These are phyloP conservation scores for Monosporozyma aerobia DNA, from an alignment of 805 yeast species.

Conservation along the genomic window DNA sequence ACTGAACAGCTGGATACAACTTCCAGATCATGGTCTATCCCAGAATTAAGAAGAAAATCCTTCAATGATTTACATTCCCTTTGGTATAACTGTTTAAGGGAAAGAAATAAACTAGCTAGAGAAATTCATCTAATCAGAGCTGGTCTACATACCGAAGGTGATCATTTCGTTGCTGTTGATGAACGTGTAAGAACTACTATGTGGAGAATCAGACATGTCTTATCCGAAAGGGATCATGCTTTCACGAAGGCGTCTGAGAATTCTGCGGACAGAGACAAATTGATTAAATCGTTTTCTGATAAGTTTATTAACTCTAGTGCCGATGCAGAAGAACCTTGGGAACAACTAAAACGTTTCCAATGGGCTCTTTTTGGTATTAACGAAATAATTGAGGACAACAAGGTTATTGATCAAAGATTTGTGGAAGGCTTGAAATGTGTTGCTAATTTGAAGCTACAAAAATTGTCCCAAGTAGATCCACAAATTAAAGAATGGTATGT, in stretches of 20 bases:
- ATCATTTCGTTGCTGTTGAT: conserved; percentile 28
- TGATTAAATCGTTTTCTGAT: conserved; percentile 35
- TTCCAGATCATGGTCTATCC: conserved; percentile 77
- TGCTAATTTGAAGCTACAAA: conserved; percentile 57
- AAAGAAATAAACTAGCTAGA: conserved; percentile 68
- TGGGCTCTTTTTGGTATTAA: conserved; percentile 81
- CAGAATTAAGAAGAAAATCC: conserved; percentile 82
- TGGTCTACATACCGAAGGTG: conserved; percentile 32
- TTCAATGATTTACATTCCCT: conserved; percentile 85
- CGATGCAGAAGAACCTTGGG: conserved; percentile 40
- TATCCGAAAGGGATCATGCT: conserved; percentile 76
- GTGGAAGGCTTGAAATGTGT: conserved; percentile 59
- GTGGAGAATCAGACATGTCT: conserved; percentile 77
- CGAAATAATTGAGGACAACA: conserved; percentile 47
- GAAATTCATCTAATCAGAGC: conserved; percentile 49
- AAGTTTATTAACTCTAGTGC: conserved; percentile 26
- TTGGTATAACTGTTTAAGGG: conserved; percentile 83
- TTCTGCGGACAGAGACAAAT: conserved; percentile 35
- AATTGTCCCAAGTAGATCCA: conserved; percentile 42
- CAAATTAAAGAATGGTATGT: conserved; percentile 30
- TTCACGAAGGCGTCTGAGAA: conserved; percentile 48
- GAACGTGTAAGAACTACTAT: conserved; percentile 49
- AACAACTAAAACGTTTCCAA: conserved; percentile 68
- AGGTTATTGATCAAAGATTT: conserved; percentile 46
- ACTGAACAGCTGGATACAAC: conserved; percentile 42